Evolutionary conservation across 2,329 filamentous ascomycete genomes (phyloP), one percentile per base, ranked within the genome.

Genomic region (Fusarium acutatum): DNA sequence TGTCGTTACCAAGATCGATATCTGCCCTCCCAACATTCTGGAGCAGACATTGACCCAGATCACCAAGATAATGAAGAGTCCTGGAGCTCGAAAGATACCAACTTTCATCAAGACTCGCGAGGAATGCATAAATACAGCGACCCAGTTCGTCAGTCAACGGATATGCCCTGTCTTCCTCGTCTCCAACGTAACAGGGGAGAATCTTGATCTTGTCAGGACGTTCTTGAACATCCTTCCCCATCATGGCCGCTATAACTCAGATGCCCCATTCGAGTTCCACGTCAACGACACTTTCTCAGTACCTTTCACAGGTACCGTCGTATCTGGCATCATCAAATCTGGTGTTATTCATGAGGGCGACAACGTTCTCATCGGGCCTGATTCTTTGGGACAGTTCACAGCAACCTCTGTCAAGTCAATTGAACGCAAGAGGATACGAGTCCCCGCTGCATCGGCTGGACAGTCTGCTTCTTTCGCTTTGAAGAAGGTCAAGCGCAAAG

Each of bases 261-360:
- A 94, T 52, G 94, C 94, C 0, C 92, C 95, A 0, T 97, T 98
- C 74, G 96, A 98, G 80, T 98, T 98, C 76, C 92, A 97, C 68
- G 89, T 99, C 73, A 99, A 98, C 80, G 96, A 99, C 81, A 98
- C 94, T 1, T 99, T 98, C 87, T 98, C 95, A 1, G 96, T 99
- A 9, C 96, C 96, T 5, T 97, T 97, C 81, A 95, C 97, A 2
- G 96, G 96, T 18, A 99, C 96, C 0, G 96, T 99, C 0, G 95
- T 99, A 4, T 96, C 94, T 40, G 96, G 96, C 0, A 95, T 99
- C 38, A 92, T 98, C 71, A 97, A 97, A 78, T 90, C 92, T 3
- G 93, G 96, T 2, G 91, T 97, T 3, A 89, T 97, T 22, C 96
- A 98, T 80, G 90, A 94, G 2, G 96, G 96, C n/a, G 96, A 99